These are phyloP conservation scores for Mycotypha africana DNA, from an alignment of 371 early-diverging fungal species.

Conservation along the genomic window DNA sequence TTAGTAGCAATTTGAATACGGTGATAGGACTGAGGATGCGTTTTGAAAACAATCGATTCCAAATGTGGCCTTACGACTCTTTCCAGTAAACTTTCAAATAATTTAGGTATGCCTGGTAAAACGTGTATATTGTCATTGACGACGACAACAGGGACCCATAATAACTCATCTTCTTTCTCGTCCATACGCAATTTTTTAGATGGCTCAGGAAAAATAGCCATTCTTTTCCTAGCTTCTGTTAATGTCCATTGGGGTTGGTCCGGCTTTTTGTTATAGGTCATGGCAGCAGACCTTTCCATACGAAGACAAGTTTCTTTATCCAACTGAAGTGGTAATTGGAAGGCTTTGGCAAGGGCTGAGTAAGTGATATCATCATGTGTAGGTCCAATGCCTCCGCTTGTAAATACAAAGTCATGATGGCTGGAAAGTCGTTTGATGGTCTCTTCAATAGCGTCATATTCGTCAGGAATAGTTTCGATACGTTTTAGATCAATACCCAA, in stretches of 20 bases:
- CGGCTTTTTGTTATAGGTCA: too few relatives aligned
- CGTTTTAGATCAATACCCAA: conserved; percentile 55
- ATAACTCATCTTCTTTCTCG: conserved; percentile 30
- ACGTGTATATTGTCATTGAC: conserved; percentile 63
- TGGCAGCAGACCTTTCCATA: too few relatives aligned
- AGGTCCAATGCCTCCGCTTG: conserved; percentile 71
- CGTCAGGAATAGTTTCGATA: conserved; percentile 61
- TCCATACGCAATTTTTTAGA: conserved; percentile 39
- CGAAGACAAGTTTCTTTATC: conserved; percentile 52
- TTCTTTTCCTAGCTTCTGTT: conserved; percentile 53
- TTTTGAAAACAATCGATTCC: conserved; percentile 2
- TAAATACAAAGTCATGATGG: conserved; percentile 58
- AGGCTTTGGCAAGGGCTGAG: conserved; percentile 60
- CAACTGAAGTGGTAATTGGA: conserved; percentile 35
- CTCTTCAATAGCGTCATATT: conserved; percentile 44
- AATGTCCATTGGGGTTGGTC: conserved; percentile 24
- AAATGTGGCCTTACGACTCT: conserved; percentile 26
- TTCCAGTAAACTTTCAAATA: conserved; percentile 52
- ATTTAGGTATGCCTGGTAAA: conserved; percentile 66
- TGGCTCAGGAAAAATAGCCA: conserved; percentile 60
- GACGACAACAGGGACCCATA: conserved; percentile 73
- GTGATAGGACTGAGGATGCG: conserved; percentile 20
- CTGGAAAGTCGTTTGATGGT: conserved; percentile 46
- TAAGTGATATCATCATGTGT: conserved; percentile 77
- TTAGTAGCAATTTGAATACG: conserved; percentile 54